Percentiles rank a stretch among this genome's conserved stretches.
phyloP scores from a whole-genome alignment of 1,284 basidiomycete genomes.

The Neonothopanus nambi region DNA sequence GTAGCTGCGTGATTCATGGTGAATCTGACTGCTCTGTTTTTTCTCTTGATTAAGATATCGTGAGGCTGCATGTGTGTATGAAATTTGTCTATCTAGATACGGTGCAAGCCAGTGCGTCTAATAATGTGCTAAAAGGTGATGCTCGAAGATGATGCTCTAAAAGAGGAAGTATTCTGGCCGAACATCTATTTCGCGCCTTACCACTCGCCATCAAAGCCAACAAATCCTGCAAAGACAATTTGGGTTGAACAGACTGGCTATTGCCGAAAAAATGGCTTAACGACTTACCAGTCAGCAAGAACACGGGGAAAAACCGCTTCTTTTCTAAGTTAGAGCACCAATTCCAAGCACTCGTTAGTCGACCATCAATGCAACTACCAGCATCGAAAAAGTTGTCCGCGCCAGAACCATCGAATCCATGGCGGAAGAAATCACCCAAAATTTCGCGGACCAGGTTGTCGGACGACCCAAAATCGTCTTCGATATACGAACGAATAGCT shows the following conservation, averaged over 20 bases:
- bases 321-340: constrained; percentile 82
- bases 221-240: constrained; percentile 55
- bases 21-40: neutral
- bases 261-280: neutral
- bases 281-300: constrained; percentile 68
- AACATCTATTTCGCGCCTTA: constrained; percentile 29
- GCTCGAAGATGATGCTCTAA: neutral
- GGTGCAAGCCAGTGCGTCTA: neutral
- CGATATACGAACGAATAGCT: constrained; percentile 71
- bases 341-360: constrained; percentile 83
- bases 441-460: constrained; percentile 70
- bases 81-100: no score
- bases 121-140: neutral
- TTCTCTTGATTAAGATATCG: neutral
- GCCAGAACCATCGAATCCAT: constrained; percentile 81
- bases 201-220: constrained; percentile 85
- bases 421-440: constrained; percentile 78
- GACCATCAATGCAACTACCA: constrained; percentile 58
- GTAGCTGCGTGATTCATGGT: constrained; percentile 13
- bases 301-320: constrained; percentile 78
- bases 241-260: constrained; percentile 3
- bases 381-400: constrained; percentile 82
- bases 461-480: constrained; percentile 73
- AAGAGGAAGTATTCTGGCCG: neutral
- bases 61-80: no score